phyloP scores from a whole-genome alignment of 805 yeast species.

The Teunomyces kruisii region DNA sequence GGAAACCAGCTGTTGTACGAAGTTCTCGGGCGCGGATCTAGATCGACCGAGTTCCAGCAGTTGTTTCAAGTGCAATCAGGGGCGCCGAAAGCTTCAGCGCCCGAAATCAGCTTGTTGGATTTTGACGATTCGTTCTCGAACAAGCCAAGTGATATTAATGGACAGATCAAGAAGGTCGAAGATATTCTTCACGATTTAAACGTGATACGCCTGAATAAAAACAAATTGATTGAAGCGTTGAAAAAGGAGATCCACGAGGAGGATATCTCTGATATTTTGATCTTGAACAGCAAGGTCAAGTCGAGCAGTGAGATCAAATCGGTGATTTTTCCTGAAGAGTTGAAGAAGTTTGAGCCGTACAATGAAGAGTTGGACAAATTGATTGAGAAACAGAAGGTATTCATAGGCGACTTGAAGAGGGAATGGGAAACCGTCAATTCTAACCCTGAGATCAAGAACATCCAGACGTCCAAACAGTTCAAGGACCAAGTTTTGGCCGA shows the following conservation, averaged over 20 bases:
- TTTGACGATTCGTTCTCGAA: conserved; percentile 50
- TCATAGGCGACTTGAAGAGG: conserved; percentile 34
- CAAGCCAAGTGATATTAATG: conserved; percentile 23
- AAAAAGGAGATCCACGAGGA: conserved; percentile 73
- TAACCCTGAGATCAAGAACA: conserved; percentile 35
- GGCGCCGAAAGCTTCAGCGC: not conserved
- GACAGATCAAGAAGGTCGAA: conserved; percentile 51
- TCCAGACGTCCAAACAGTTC: conserved; percentile 43
- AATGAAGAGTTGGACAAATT: conserved; percentile 66
- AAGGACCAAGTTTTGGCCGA: conserved; percentile 31
- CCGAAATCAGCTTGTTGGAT: conserved; percentile 59
- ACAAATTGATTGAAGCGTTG: conserved; percentile 58
- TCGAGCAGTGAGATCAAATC: conserved; percentile 57
- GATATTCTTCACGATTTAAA: conserved; percentile 60
- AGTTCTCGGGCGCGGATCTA: conserved; percentile 40
- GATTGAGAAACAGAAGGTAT: conserved; percentile 59
- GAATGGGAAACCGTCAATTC: conserved; percentile 30
- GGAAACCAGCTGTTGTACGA: conserved; percentile 24
- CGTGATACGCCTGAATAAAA: conserved; percentile 62
- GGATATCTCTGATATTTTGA: conserved; percentile 76
- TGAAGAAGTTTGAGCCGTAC: conserved; percentile 72
- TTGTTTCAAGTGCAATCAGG: conserved; percentile 19
- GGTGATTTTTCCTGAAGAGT: conserved; percentile 62
- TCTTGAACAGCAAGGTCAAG: conserved; percentile 59
- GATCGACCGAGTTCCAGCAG: conserved; percentile 37